A percentile compares a stretch with the other conserved stretches of the same genome.
phyloP scores from a whole-genome alignment of 2,329 filamentous ascomycete genomes.

The Septoria petroselini region DNA sequence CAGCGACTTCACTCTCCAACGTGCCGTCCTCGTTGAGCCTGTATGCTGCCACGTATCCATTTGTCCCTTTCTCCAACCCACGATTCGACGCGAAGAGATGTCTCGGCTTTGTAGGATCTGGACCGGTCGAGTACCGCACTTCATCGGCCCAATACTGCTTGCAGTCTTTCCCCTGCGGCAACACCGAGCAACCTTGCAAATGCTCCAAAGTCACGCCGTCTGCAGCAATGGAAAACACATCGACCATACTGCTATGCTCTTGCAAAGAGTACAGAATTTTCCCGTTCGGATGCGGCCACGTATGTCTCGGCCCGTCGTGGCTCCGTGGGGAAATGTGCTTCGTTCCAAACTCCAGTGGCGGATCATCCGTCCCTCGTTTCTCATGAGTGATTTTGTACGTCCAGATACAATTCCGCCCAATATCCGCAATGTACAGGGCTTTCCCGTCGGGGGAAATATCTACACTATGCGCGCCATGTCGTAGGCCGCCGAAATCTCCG shows the following conservation, averaged over 20 bases:
- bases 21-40: conserved; percentile 29
- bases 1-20: conserved; percentile 29
- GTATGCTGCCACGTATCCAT: conserved; percentile 37
- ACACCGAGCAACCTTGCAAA: conserved; percentile 32
- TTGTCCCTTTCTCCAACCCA: conserved; percentile 34
- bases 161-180: conserved; percentile 35
- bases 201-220: conserved; percentile 34
- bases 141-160: conserved; percentile 40
- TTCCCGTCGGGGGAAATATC: conserved; percentile 35
- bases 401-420: conserved; percentile 39
- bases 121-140: conserved; percentile 35
- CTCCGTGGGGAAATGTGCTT: conserved; percentile 34
- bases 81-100: conserved; percentile 39
- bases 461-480: conserved; percentile 37
- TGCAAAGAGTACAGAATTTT: conserved; percentile 37
- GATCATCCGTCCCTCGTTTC: conserved; percentile 21
- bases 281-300: conserved; percentile 38
- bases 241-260: conserved; percentile 40
- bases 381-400: conserved; percentile 31
- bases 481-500: conserved; percentile 37
- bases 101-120: conserved; percentile 26
- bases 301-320: conserved; percentile 38
- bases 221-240: conserved; percentile 32
- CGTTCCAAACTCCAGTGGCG: conserved; percentile 29
- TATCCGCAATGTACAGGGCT: conserved; percentile 36